Evolutionary conservation across 2,329 filamentous ascomycete genomes (phyloP).

Genomic region (Aureobasidium sp.): DNA sequence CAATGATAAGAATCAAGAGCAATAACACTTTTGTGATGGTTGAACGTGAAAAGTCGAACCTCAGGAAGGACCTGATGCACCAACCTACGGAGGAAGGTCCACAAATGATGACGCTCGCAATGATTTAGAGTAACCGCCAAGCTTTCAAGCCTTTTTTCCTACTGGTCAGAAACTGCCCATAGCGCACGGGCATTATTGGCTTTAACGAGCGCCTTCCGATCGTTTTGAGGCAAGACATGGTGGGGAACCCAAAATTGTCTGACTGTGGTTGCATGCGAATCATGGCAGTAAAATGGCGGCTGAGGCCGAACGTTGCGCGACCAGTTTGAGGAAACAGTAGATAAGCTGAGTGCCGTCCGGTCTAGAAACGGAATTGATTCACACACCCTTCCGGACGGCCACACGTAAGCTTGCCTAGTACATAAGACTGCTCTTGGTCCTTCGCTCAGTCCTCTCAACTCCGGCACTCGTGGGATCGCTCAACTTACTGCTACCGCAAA

Average conservation of each 20-base stretch:
- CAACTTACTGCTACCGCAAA: no score
- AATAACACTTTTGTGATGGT: not conserved
- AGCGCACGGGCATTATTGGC: constrained; percentile 5
- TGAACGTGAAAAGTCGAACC: not conserved
- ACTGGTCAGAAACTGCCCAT: not conserved
- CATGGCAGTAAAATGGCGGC: not conserved
- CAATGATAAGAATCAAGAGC: not conserved
- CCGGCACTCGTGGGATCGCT: not conserved
- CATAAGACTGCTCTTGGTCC: not conserved
- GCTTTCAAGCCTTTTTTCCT: not conserved
- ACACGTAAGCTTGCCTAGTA: constrained; percentile 9
- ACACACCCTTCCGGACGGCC: not conserved
- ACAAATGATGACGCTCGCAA: not conserved
- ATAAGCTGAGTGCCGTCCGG: constrained; percentile 5
- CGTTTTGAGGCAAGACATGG: constrained; percentile 4
- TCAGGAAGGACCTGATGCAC: not conserved
- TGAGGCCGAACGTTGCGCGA: not conserved
- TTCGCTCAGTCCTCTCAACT: not conserved
- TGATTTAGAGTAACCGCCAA: not conserved
- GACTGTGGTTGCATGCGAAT: not conserved
- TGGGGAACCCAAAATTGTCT: not conserved
- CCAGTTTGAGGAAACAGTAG: not conserved
- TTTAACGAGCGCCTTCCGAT: not conserved
- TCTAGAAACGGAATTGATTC: not conserved
- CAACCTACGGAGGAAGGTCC: not conserved